Conservation (phyloP, 202 grass and related monocot species). For the Cymbopogon flexuosus region DNA sequence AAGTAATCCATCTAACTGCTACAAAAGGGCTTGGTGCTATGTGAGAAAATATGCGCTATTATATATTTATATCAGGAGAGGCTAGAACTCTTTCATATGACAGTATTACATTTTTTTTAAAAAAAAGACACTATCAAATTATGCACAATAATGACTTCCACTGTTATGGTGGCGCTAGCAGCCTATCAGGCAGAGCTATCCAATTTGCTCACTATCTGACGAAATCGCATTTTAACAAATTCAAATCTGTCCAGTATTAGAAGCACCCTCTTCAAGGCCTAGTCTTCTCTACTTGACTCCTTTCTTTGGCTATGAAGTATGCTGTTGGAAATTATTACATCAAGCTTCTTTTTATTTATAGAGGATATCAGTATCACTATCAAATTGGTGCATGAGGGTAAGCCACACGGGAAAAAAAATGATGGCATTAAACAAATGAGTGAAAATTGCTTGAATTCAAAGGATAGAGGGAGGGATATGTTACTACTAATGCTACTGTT, state of each 20-base stretch:
- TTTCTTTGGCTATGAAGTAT: background rate
- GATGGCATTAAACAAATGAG: background rate
- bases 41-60: too few relatives aligned
- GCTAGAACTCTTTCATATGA: too few relatives aligned
- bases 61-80: too few relatives aligned
- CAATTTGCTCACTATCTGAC: background rate
- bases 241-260: background rate
- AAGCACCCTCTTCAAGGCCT: background rate
- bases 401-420: background rate
- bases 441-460: background rate
- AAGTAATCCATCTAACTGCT: too few relatives aligned
- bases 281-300: background rate
- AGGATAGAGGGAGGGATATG: conserved; percentile 8
- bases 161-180: background rate
- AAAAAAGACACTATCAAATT: background rate
- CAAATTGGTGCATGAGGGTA: background rate
- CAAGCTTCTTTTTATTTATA: background rate
- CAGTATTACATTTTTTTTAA: background rate
- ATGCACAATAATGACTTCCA: background rate
- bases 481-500: background rate
- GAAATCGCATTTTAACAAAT: background rate
- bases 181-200: background rate
- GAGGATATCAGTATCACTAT: background rate
- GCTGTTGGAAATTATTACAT: background rate
- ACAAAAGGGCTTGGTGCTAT: too few relatives aligned